A percentile compares a stretch with the other conserved stretches of the same genome.
Evolutionary conservation across 345 rosid genomes (phyloP).

Genomic region (Dimocarpus longan): DNA sequence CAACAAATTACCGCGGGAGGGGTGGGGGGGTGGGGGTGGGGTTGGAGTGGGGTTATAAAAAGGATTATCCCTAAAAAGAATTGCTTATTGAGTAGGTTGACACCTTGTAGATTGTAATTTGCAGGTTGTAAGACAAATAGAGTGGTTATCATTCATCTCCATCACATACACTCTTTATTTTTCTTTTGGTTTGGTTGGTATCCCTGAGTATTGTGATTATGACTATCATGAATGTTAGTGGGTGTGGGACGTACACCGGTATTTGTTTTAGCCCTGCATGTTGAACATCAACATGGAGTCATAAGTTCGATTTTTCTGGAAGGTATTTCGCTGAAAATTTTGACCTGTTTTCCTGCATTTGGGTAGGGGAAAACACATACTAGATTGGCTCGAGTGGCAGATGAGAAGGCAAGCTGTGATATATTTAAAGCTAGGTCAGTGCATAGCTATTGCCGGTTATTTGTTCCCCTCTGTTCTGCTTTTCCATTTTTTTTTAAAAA

Average conservation of each 20-base stretch:
- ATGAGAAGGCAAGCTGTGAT: slow-evolving; percentile 83
- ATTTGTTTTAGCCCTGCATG: neutral
- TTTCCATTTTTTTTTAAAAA: too few species aligned
- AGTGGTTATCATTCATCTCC: too few species aligned
- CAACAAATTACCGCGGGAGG: too few species aligned
- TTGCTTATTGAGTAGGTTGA: too few species aligned
- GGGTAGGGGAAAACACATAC: slow-evolving; percentile 60
- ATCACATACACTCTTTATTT: neutral
- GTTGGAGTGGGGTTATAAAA: too few species aligned
- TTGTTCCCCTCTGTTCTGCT: neutral
- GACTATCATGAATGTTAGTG: neutral
- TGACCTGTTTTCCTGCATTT: slow-evolving; percentile 28
- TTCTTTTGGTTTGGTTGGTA: neutral
- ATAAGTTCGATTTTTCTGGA: neutral
- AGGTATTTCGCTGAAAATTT: neutral
- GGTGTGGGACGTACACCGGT: neutral
- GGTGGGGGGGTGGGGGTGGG: too few species aligned
- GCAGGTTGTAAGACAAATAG: too few species aligned
- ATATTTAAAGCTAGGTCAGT: slow-evolving; percentile 85
- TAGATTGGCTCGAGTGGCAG: slow-evolving; percentile 68
- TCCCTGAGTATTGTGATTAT: neutral
- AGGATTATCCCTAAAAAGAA: too few species aligned
- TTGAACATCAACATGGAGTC: slow-evolving; percentile 10
- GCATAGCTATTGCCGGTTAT: neutral
- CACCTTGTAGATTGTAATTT: too few species aligned